Evolutionary conservation across 2,329 filamentous ascomycete genomes (phyloP), one percentile per base, ranked within the genome.

Genomic region (Trichophyton benhamiae): DNA sequence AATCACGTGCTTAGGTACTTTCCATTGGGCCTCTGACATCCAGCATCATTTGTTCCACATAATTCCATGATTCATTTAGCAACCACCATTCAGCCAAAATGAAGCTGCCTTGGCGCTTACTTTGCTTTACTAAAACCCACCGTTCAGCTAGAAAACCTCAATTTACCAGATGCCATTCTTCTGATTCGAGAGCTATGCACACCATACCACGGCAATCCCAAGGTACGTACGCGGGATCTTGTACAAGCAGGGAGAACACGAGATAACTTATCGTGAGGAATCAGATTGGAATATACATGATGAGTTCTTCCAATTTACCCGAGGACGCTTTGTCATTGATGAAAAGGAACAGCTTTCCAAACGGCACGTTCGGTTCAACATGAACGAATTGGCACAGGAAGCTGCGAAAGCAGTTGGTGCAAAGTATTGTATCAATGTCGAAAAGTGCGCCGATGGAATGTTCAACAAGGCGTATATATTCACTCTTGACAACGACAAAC

Each of bases 321-420:
- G 59, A 15, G 62, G 62, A 27, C 59, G 62, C 6, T 61, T 63
- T 38, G 36, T 61, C 17, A 25, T 55, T 4, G 33, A 63, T n/a
- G 62, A 63, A 41, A 17, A 48, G 30, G 13, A 55, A n/a, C 52
- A 63, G 15, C 44, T 63, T 7, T 38, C 59, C 0, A 46, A 57
- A 20, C 55, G 63, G 30, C 52, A 33, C 8, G 60, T 62, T 5
- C 20, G 11, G 9, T 76, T 76, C 64, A 69, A 76, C 65, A 67
- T 76, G 2, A 20, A 68, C 38, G 70, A 68, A 58, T 69, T 76
- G 17, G 62, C 71, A 58, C 52, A 66, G 20, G 62, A 72, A 48
- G 72, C 70, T 25, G 69, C 68, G 38, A 60, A 65, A 48, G 67
- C 66, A 58, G 62, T 70, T 46, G 69, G 70, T 30, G 69, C 72